Percentiles rank a stretch among this genome's conserved stretches.
These are phyloP conservation scores for Aspergillus unguis DNA, from an alignment of 2,329 filamentous ascomycete genomes.

Conservation along the genomic window DNA sequence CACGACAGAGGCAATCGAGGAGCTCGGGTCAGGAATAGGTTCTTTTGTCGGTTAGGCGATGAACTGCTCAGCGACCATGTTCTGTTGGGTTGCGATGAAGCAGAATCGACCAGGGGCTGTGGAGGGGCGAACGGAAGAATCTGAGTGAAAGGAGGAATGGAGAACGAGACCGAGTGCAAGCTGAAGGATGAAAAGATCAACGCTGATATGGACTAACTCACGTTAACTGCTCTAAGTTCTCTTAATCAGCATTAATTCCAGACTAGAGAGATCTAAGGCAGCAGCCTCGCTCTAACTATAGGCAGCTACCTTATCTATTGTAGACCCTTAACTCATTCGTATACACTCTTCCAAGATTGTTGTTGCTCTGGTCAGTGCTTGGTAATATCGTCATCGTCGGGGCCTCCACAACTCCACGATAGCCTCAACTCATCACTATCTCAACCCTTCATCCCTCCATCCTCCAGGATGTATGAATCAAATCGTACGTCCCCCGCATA, in stretches of 20 bases:
- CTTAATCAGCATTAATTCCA: neutral
- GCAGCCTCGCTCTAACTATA: neutral
- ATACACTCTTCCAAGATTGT: neutral
- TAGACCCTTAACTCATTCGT: neutral
- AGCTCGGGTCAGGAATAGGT: neutral
- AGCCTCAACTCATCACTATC: neutral
- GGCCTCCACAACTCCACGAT: too few relatives aligned
- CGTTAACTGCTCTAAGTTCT: neutral
- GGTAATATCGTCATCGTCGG: neutral
- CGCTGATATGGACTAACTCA: neutral
- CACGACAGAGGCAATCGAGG: conserved; percentile 9
- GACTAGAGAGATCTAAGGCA: neutral
- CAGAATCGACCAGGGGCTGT: neutral
- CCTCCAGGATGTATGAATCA: conserved; percentile 42
- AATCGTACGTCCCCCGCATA: conserved; percentile 37
- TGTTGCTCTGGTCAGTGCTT: neutral
- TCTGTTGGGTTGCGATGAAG: neutral
- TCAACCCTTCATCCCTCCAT: neutral
- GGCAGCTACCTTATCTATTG: neutral
- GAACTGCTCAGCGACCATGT: neutral
- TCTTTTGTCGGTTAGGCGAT: conserved; percentile 2
- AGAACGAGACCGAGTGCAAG: neutral
- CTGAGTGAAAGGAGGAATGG: neutral
- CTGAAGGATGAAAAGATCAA: conserved; percentile 3
- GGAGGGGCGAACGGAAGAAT: neutral